Evolutionary conservation across 495 filamentous ascomycete species (phyloP).

Genomic region (Sphaerosporella brunnea): DNA sequence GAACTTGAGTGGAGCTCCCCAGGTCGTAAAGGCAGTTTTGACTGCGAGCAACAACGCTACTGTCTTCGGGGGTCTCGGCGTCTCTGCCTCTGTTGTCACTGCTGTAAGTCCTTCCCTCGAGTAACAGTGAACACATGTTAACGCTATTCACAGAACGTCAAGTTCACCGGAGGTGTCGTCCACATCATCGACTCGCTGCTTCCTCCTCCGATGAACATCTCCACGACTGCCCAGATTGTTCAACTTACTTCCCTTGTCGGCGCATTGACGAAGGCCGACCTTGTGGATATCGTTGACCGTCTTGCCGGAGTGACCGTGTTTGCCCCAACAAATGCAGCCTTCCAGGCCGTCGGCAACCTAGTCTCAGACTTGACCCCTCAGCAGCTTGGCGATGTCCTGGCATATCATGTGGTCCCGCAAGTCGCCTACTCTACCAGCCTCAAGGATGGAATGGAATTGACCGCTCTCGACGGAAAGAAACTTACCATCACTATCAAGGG

Average conservation of each 20-base stretch:
- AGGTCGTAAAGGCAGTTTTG: constrained; percentile 28
- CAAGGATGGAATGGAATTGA: constrained; percentile 30
- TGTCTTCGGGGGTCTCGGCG: no score
- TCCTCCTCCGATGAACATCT: constrained; percentile 36
- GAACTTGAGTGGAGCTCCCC: constrained; percentile 32
- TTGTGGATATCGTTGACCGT: constrained; percentile 30
- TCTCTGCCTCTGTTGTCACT: no score
- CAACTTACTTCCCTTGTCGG: constrained; percentile 41
- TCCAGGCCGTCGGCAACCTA: constrained; percentile 40
- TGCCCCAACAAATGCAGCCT: constrained; percentile 41
- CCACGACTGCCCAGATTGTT: constrained; percentile 31
- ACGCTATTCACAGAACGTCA: constrained; percentile 33
- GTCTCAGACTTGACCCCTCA: constrained; percentile 31
- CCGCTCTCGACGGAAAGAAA: constrained; percentile 31
- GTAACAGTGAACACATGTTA: no score
- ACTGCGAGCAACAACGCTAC: no score
- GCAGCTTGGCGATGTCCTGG: constrained; percentile 34
- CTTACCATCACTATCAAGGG: constrained; percentile 36
- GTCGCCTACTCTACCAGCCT: constrained; percentile 36
- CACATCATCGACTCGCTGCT: constrained; percentile 42
- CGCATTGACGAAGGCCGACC: constrained; percentile 33
- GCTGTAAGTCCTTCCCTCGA: no score
- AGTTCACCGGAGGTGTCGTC: constrained; percentile 45
- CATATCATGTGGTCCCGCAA: constrained; percentile 41
- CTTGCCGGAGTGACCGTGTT: constrained; percentile 44